phyloP scores from a whole-genome alignment of 352 stramenopile genomes.

The Globisporangium emineosum region DNA sequence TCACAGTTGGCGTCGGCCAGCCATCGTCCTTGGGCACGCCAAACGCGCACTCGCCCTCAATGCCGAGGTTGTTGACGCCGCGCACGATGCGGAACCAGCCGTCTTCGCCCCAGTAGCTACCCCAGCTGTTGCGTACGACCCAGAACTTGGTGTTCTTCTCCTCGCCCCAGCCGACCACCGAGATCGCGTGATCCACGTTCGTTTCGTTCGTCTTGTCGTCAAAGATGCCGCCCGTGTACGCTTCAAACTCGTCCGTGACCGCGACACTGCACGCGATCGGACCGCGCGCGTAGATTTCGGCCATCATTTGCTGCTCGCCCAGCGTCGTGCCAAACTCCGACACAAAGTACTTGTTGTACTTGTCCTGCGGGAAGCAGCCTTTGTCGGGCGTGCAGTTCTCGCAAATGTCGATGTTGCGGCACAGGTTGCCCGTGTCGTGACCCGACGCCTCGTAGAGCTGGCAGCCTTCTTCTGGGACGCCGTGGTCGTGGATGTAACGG shows the following conservation, averaged over 20 bases:
- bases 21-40: constrained; percentile 82
- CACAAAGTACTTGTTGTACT: constrained; percentile 95
- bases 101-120: constrained; percentile 93
- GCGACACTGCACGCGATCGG: constrained; percentile 94
- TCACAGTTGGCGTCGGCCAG: constrained; percentile 47
- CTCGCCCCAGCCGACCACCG: constrained; percentile 94
- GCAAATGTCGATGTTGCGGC: constrained; percentile 88
- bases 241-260: constrained; percentile 82
- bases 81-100: constrained; percentile 93
- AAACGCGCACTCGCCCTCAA: constrained; percentile 93
- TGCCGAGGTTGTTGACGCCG: constrained; percentile 91
- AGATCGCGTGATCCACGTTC: constrained; percentile 90
- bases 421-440: constrained; percentile 89
- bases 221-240: constrained; percentile 94
- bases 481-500: constrained; percentile 89
- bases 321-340: constrained; percentile 92
- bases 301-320: constrained; percentile 93
- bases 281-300: constrained; percentile 95
- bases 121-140: constrained; percentile 96
- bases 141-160: constrained; percentile 90
- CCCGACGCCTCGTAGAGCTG: constrained; percentile 92
- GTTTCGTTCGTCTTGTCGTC: constrained; percentile 85
- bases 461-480: constrained; percentile 94
- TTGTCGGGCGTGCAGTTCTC: constrained; percentile 86
- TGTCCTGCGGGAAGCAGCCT: constrained; percentile 86